phyloP scores from a whole-genome alignment of 306 rosid genomes.

The Inga leiocalycina region DNA sequence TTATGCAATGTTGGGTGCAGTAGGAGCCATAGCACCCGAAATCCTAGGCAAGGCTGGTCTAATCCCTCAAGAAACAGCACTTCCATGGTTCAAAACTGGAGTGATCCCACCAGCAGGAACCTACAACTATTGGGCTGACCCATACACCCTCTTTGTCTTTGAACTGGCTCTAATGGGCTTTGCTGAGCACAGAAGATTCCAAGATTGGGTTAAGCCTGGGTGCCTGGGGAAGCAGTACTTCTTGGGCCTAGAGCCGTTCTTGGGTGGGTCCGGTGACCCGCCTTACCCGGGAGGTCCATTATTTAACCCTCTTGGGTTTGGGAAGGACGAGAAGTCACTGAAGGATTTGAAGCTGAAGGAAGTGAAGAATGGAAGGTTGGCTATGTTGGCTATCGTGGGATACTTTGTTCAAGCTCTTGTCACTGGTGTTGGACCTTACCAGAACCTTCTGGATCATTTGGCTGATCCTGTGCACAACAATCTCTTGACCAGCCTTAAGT shows the following conservation, averaged over 20 bases:
- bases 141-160: conserved; percentile 75
- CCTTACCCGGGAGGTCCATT: conserved; percentile 94
- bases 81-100: conserved; percentile 94
- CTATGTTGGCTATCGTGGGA: conserved; percentile 93
- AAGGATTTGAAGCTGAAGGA: conserved; percentile 94
- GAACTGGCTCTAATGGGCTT: conserved; percentile 94
- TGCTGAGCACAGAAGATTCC: conserved; percentile 92
- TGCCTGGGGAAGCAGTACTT: conserved; percentile 89
- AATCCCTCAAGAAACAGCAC: conserved; percentile 88
- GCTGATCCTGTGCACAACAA: conserved; percentile 94
- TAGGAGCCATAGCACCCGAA: conserved; percentile 88
- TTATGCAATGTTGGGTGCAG: conserved; percentile 85
- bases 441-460: conserved; percentile 87
- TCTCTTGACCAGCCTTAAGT: conserved; percentile 88
- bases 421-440: conserved; percentile 93
- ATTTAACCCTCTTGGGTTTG: conserved; percentile 93
- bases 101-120: conserved; percentile 95
- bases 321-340: conserved; percentile 83
- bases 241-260: conserved; percentile 73
- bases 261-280: conserved; percentile 86
- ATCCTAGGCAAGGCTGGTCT: conserved; percentile 74
- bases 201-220: conserved; percentile 88
- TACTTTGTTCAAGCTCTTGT: conserved; percentile 78
- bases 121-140: conserved; percentile 92
- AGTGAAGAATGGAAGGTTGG: conserved; percentile 92